A percentile compares a stretch with the other conserved stretches of the same genome.
Evolutionary conservation across 1,284 basidiomycete species (phyloP).

Genomic region (Xerocomus nothofagi): DNA sequence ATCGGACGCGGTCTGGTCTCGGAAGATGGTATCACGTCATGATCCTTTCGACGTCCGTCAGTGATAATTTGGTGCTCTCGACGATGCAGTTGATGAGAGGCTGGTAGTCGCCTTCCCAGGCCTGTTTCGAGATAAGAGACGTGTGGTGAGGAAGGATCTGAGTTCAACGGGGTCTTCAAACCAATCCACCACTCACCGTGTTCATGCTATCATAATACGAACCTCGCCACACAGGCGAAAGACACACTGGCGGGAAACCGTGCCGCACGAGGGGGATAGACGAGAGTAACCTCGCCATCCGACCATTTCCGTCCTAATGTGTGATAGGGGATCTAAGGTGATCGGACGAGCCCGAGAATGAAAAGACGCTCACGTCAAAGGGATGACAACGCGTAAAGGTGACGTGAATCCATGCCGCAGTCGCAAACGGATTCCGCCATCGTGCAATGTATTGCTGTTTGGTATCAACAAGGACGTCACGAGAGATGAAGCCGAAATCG

Average conservation of each 20-base stretch:
- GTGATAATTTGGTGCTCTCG: conserved; percentile 24
- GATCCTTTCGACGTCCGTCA: conserved; percentile 32
- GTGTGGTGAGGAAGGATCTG: not conserved
- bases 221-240: conserved; percentile 31
- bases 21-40: conserved; percentile 24
- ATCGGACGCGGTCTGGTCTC: not conserved
- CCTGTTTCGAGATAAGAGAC: conserved; percentile 10
- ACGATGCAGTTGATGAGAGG: conserved; percentile 35
- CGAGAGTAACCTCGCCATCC: conserved; percentile 40
- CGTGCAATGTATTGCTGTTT: conserved; percentile 37
- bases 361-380: conserved; percentile 38
- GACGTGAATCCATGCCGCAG: conserved; percentile 46
- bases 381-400: conserved; percentile 45
- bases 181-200: conserved; percentile 25
- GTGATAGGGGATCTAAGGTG: not conserved
- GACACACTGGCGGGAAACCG: conserved; percentile 43
- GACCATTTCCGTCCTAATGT: conserved; percentile 43
- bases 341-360: not conserved
- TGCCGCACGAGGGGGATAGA: conserved; percentile 41
- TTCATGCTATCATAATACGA: conserved; percentile 40
- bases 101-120: conserved; percentile 35
- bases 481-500: not conserved
- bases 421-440: conserved; percentile 44
- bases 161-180: not conserved
- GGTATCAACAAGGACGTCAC: not conserved